These are phyloP conservation scores for Setaria italica DNA, from an alignment of 202 grass and related monocot species.

Conservation along the genomic window DNA sequence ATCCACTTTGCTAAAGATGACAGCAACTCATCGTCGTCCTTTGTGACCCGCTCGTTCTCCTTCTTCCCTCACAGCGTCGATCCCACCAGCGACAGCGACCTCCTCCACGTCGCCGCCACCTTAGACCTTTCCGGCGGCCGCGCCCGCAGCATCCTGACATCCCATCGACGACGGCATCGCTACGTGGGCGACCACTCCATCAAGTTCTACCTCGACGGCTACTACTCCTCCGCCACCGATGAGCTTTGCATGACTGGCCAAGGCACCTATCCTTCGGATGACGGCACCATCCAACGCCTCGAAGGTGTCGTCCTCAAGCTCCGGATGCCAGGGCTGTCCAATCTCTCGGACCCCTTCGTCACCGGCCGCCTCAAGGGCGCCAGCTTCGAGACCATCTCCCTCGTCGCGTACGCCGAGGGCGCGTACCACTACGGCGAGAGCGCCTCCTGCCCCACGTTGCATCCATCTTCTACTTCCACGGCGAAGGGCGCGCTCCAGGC, in stretches of 20 bases:
- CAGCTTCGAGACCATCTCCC: constrained; percentile 42
- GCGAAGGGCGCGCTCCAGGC: neutral
- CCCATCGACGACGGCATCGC: neutral
- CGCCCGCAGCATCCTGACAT: too few species aligned
- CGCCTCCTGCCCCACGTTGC: neutral
- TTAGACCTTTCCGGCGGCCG: constrained; percentile 6
- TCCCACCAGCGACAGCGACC: neutral
- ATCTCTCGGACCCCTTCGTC: neutral
- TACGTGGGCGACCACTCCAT: neutral
- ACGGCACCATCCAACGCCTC: neutral
- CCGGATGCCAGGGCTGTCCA: neutral
- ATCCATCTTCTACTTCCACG: neutral
- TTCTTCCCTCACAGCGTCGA: neutral
- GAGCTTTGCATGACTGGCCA: constrained; percentile 4
- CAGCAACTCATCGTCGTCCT: neutral
- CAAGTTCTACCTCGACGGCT: neutral
- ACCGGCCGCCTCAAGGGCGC: constrained; percentile 29
- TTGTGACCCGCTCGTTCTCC: neutral
- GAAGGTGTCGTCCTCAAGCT: neutral
- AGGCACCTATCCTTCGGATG: neutral
- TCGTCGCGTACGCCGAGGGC: constrained; percentile 57
- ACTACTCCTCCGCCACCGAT: neutral
- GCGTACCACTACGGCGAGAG: constrained; percentile 45
- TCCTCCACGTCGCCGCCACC: constrained; percentile 31
- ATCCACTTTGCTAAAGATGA: constrained; percentile 18